Evolutionary conservation across 1,284 basidiomycete genomes (phyloP), one percentile per base, ranked within the genome.

Genomic region (Megacollybia platyphylla): DNA sequence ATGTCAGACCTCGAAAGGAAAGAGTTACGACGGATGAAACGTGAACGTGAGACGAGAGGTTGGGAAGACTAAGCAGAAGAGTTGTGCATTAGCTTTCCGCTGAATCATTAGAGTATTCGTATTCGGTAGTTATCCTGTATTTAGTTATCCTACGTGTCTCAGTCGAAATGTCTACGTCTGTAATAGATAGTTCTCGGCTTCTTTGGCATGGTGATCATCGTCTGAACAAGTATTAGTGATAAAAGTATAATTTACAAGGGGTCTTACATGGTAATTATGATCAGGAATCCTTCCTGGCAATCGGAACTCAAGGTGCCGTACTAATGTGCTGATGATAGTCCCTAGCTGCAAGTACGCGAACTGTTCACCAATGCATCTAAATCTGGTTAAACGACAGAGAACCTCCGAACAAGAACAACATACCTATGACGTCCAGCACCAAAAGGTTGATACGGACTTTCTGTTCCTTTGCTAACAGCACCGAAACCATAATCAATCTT

Each of bases 401-500:
- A 11, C 8, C 70, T 47, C 46, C 80, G 80, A 69, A 85, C 87
- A 65, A 94, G 92, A 51, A 92, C 91, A 51, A 96, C 93, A 61
- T 93, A 97, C 43, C 92, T 70, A 64, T 97, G 92, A 52, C 88
- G 71, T 26, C 92, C 94, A 39, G 94, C 93, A 46, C 94, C 94
- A 56, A 98, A 98, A 1, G 94, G 94, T 58, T 93, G 84, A 59
- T 96, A 97, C 28, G 81, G 79, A 46, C 80, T 86, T 49, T 90
- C 86, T 7, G 90, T 92, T 39, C 89, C 90, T 64, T 93, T 93
- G 61, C 82, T 87, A 37, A 94, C 88, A 53, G 76, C 76, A 44
- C 94, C 94, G 59, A 90, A 98, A 0, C 94, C 94, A 54, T 87
- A 98, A 62, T 97, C 93, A 46, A 96, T 71, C 67, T 89, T 90